phyloP scores from a whole-genome alignment of 164 flowering plant species.

The Vitis amurensis region DNA sequence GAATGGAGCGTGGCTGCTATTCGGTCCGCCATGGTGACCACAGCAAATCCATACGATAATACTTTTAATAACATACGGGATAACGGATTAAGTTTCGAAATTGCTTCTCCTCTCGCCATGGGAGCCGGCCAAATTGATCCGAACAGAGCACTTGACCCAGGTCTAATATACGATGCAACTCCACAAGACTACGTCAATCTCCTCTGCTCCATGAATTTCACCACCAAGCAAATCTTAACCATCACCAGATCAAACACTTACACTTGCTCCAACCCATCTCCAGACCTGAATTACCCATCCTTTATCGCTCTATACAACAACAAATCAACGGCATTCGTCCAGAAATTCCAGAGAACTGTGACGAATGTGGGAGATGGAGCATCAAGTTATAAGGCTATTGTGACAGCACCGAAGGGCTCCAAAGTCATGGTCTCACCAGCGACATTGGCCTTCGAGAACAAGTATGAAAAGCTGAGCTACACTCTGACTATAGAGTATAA shows the following conservation, averaged over 20 bases:
- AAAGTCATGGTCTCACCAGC: conserved; percentile 25
- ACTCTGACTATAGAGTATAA: conserved; percentile 9
- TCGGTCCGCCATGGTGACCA: conserved; percentile 52
- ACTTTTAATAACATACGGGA: conserved; percentile 25
- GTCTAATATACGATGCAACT: conserved; percentile 42
- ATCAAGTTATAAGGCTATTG: conserved; percentile 31
- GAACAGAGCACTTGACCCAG: conserved; percentile 47
- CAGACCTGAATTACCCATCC: conserved; percentile 62
- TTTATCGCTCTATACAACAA: conserved; percentile 34
- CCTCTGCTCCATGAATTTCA: conserved; percentile 42
- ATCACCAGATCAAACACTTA: conserved; percentile 34
- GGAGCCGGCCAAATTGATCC: conserved; percentile 53
- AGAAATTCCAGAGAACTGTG: conserved; percentile 38
- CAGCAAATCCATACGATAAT: conserved; percentile 39
- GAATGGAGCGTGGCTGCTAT: conserved; percentile 52
- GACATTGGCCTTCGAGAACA: conserved; percentile 32
- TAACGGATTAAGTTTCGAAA: conserved; percentile 1
- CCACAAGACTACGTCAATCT: conserved; percentile 42
- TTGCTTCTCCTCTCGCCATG: conserved; percentile 42
- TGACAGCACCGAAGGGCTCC: conserved; percentile 19
- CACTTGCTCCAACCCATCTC: conserved; percentile 32
- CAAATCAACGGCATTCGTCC: background rate
- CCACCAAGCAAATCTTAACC: conserved; percentile 35
- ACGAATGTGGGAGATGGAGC: conserved; percentile 49
- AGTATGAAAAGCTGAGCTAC: conserved; percentile 38